These are phyloP conservation scores for cucumber (Cucumis sativus) DNA, from an alignment of 306 rosid species.

Conservation along the genomic window DNA sequence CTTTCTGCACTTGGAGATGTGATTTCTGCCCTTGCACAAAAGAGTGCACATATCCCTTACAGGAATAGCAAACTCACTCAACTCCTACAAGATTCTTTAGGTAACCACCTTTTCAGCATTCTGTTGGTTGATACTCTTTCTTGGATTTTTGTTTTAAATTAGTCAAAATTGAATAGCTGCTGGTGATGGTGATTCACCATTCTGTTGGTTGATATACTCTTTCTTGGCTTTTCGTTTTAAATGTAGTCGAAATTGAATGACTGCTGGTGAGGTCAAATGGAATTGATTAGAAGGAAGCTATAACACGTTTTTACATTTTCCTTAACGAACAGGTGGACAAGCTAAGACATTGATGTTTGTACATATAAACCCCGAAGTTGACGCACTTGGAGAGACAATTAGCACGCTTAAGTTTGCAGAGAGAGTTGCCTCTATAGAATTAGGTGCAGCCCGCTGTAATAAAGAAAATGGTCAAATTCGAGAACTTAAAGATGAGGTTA, in stretches of 20 bases:
- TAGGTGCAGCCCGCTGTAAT: slow-evolving; percentile 83
- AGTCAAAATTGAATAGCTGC: background rate
- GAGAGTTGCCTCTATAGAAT: slow-evolving; percentile 88
- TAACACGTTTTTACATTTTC: background rate
- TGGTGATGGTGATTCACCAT: background rate
- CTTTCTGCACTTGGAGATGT: slow-evolving; percentile 99
- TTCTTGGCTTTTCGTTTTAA: slow-evolving; percentile 1
- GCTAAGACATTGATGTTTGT: slow-evolving; percentile 99
- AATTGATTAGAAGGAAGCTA: background rate
- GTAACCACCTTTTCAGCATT: slow-evolving; percentile 16
- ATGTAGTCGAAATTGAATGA: background rate
- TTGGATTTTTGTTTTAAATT: background rate
- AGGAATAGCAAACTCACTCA: slow-evolving; percentile 97
- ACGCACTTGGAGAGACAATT: slow-evolving; percentile 83
- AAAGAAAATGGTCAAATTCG: slow-evolving; percentile 82
- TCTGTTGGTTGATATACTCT: background rate
- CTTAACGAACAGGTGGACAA: slow-evolving; percentile 55
- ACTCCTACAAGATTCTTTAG: slow-evolving; percentile 91
- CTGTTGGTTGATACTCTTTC: no score
- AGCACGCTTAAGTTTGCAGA: slow-evolving; percentile 97
- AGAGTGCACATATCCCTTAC: slow-evolving; percentile 81
- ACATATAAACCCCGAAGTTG: slow-evolving; percentile 81
- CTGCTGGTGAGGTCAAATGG: background rate
- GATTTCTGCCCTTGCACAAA: slow-evolving; percentile 89
- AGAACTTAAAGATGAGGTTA: slow-evolving; percentile 84